Conservation (phyloP, 2,329 filamentous ascomycete genomes). For the Colletotrichum euphorbiae region DNA sequence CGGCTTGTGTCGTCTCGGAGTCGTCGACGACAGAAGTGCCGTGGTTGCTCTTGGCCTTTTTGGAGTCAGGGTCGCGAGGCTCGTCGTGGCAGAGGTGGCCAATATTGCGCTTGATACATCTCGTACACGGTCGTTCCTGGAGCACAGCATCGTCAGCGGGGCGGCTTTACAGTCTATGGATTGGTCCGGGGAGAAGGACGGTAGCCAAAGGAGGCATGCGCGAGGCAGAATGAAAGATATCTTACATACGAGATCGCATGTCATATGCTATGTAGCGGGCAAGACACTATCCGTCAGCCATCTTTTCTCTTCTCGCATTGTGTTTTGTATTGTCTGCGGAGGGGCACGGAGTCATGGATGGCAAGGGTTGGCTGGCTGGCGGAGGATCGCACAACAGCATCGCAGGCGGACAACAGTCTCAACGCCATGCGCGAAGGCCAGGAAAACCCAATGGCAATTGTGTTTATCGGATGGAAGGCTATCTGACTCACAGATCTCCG, state of each 20-base stretch:
- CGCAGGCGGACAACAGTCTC: conserved; percentile 23
- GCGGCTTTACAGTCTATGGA: conserved; percentile 12
- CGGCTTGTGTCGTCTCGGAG: conserved; percentile 63
- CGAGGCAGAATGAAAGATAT: conserved; percentile 36
- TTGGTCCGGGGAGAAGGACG: neutral
- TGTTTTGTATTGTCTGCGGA: conserved; percentile 10
- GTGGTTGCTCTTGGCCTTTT: conserved; percentile 79
- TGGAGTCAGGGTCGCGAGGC: conserved; percentile 84
- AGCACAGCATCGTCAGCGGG: conserved; percentile 48
- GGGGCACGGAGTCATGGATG: conserved; percentile 20
- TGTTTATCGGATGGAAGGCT: conserved; percentile 40
- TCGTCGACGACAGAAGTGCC: conserved; percentile 70
- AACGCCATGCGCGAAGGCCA: conserved; percentile 16
- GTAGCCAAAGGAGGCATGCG: neutral
- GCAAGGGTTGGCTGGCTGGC: conserved; percentile 31
- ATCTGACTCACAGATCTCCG: conserved; percentile 83
- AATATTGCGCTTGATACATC: conserved; percentile 98
- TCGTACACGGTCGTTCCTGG: conserved; percentile 93
- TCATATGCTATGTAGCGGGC: conserved; percentile 79
- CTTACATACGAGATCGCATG: conserved; percentile 84
- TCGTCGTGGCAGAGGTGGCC: conserved; percentile 98
- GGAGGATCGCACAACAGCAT: conserved; percentile 32
- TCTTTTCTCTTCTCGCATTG: conserved; percentile 38
- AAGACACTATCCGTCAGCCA: conserved; percentile 59
- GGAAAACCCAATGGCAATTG: conserved; percentile 41